These are phyloP conservation scores for Linnemannia elongata DNA, from an alignment of 192 early-diverging fungal species.

Conservation along the genomic window DNA sequence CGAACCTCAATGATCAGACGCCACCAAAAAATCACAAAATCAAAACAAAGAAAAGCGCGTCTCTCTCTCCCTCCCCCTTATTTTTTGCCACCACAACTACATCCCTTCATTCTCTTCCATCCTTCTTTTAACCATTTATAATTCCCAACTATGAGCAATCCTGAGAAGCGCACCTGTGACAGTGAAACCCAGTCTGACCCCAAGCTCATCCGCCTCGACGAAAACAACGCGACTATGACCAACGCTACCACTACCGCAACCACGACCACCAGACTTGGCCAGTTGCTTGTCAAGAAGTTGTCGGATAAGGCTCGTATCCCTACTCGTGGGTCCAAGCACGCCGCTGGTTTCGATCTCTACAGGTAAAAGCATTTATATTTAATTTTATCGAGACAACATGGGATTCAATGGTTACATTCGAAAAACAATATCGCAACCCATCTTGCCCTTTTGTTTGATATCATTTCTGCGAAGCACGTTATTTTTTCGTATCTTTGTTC, in stretches of 20 bases:
- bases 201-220: constrained; percentile 27
- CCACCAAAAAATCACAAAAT: not conserved
- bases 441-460: not conserved
- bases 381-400: too few species aligned
- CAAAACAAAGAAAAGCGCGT: constrained; percentile 11
- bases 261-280: constrained; percentile 32
- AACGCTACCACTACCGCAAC: not conserved
- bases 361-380: constrained; percentile 61
- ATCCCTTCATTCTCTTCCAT: not conserved
- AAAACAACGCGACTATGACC: not conserved
- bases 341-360: constrained; percentile 96
- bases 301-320: constrained; percentile 83
- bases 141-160: constrained; percentile 26
- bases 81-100: not conserved
- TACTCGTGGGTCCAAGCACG: constrained; percentile 79
- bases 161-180: constrained; percentile 29
- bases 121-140: not conserved
- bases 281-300: constrained; percentile 79
- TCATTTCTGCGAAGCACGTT: too few species aligned
- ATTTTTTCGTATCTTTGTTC: too few species aligned
- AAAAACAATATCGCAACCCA: not conserved
- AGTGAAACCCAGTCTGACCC: constrained; percentile 8
- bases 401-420: too few species aligned
- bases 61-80: not conserved
- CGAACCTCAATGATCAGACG: not conserved